Conservation (phyloP, 352 stramenopile species). For the Pythium phragmiticola region DNA sequence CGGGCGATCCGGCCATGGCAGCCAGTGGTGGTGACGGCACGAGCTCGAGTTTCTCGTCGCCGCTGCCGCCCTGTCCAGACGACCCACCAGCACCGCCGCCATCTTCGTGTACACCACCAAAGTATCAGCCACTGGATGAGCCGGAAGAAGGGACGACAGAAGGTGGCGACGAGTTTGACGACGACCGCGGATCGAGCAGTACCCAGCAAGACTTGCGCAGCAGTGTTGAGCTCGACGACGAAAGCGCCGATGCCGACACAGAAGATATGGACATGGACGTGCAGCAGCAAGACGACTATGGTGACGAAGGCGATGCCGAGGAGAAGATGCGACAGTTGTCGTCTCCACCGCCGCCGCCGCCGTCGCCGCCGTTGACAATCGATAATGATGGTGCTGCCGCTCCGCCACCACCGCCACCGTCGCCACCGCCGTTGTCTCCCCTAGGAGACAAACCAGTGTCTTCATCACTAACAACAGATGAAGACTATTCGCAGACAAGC, state of each 20-base stretch:
- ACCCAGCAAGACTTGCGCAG: slow-evolving; percentile 18
- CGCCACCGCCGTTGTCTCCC: slow-evolving; percentile 60
- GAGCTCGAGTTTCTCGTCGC: slow-evolving; percentile 73
- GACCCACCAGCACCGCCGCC: slow-evolving; percentile 59
- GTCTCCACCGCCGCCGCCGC: slow-evolving; percentile 32
- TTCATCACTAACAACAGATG: slow-evolving; percentile 15
- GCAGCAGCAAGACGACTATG: slow-evolving; percentile 25
- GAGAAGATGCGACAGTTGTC: slow-evolving; percentile 23
- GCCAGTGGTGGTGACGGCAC: slow-evolving; percentile 12
- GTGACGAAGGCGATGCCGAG: slow-evolving; percentile 26
- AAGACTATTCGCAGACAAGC: slow-evolving; percentile 19
- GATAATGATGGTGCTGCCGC: slow-evolving; percentile 19
- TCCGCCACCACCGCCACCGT: slow-evolving; percentile 46
- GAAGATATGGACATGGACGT: slow-evolving; percentile 21
- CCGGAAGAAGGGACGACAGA: slow-evolving; percentile 47
- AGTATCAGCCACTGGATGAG: slow-evolving; percentile 65
- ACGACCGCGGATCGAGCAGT: slow-evolving; percentile 32
- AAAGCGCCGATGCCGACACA: slow-evolving; percentile 26
- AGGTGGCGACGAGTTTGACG: slow-evolving; percentile 43
- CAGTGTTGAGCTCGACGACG: slow-evolving; percentile 20
- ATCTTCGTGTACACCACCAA: slow-evolving; percentile 59
- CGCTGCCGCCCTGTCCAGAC: slow-evolving; percentile 69
- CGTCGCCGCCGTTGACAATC: slow-evolving; percentile 43
- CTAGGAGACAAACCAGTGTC: slow-evolving; percentile 32
- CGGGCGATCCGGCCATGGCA: not conserved